Evolutionary conservation across 116 monocot species (phyloP), one percentile per base, ranked within the genome.

Genomic region (Cymodocea nodosa): DNA sequence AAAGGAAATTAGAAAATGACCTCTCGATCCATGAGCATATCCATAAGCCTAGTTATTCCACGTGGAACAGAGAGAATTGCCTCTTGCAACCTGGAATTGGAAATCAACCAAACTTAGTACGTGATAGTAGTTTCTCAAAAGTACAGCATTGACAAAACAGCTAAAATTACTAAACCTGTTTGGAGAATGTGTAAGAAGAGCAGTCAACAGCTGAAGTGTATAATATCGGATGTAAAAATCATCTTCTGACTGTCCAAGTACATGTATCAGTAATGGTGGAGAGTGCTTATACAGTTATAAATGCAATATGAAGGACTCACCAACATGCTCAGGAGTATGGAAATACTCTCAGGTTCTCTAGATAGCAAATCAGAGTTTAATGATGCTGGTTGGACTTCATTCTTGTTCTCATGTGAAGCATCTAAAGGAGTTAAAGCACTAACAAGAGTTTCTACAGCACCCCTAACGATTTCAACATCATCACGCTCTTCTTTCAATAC

Each of bases 21-120:
- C 93, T 93, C 93, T 9, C 93, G 83, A 73, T 93, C 93, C 89
- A 93, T 89, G 39, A 93, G 86, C 93, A 93, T 93, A 65, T 93
- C 93, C 93, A 93, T 89, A 61, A 93, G 79, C 39, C 83, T 69
- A 55, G 89, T 89, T 68, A 88, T 86, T 44, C 93, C 93, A 80
- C 78, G 82, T 73, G 89, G 93, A 72, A 80, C 82, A 24, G 82
- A 86, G 52, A 93, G 86, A 82, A 93, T 83, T 53, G 82, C 86
- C 71, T 93, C 93, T 61, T 93, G 93, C 68, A 93, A 82, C 82
- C 93, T 93, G 71, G 40, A 54, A 68, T 23, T 59, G 18, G 2
- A 72, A 76, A 51, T 36, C 50, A 15, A 76, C 54, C 24, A 73
- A 63, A 25, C 3, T 63, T 39, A 74, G 10, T 56, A 56, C 22